A percentile compares a stretch with the other conserved stretches of the same genome.
Conservation (phyloP, 2,329 filamentous ascomycete genomes). For the Pseudovirgaria hyperparasitica region DNA sequence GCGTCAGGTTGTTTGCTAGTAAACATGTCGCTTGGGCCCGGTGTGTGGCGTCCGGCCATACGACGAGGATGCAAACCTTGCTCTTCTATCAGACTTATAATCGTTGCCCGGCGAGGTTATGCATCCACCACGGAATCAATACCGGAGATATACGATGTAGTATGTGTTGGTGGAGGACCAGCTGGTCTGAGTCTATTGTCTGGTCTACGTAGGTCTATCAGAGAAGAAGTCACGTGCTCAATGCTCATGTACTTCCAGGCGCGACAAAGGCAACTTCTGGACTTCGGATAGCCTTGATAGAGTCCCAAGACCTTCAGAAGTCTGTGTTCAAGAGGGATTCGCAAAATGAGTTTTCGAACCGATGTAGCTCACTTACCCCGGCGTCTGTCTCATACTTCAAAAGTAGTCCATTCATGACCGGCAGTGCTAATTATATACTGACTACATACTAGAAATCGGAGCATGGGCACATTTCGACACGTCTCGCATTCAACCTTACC, state of each 20-base stretch:
- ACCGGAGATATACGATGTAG: slow-evolving; percentile 80
- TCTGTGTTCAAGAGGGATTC: slow-evolving; percentile 52
- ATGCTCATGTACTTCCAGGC: slow-evolving; percentile 38
- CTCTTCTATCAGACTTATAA: slow-evolving; percentile 8
- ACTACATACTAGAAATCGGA: slow-evolving; percentile 46
- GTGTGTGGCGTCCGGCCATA: too few species aligned
- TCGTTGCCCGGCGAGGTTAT: slow-evolving; percentile 12
- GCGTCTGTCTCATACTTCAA: slow-evolving; percentile 73
- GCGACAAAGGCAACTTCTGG: slow-evolving; percentile 61
- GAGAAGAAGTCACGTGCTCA: too few species aligned
- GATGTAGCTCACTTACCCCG: slow-evolving; percentile 89
- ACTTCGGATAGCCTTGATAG: slow-evolving; percentile 77
- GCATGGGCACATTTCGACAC: slow-evolving; percentile 68
- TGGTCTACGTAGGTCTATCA: slow-evolving; percentile 25
- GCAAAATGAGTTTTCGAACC: slow-evolving; percentile 68
- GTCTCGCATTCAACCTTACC: slow-evolving; percentile 70
- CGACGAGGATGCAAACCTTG: too few species aligned
- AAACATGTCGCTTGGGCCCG: too few species aligned
- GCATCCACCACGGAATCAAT: slow-evolving; percentile 18
- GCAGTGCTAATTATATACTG: background rate
- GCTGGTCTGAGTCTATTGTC: slow-evolving; percentile 60
- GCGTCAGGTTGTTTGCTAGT: too few species aligned
- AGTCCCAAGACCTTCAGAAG: slow-evolving; percentile 72
- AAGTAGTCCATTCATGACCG: slow-evolving; percentile 12
- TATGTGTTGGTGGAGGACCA: slow-evolving; percentile 81